Conservation (phyloP, 139 green algal species). For the Haematococcus lacustris region DNA sequence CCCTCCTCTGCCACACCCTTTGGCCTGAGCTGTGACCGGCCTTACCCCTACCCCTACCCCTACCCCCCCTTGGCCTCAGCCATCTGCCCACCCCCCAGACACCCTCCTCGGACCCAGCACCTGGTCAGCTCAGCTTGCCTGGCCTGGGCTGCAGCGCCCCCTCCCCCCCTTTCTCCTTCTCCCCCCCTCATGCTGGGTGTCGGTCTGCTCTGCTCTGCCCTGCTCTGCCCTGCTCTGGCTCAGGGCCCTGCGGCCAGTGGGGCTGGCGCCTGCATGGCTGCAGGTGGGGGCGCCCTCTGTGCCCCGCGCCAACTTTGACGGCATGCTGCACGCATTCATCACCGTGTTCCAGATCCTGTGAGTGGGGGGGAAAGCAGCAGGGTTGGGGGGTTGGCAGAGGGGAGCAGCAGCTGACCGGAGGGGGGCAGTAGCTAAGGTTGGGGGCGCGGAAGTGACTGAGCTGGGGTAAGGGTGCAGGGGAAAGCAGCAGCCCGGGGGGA, state of each 20-base stretch:
- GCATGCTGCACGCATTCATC: constrained; percentile 10
- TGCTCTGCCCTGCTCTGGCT: not conserved
- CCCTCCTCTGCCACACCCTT: not conserved
- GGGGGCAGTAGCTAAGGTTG: too few relatives aligned
- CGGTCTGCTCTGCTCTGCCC: not conserved
- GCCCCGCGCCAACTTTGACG: constrained; percentile 14
- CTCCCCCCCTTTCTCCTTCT: not conserved
- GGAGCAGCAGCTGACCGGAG: too few relatives aligned
- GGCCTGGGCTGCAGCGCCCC: not conserved
- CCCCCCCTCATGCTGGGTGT: not conserved
- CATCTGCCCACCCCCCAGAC: not conserved
- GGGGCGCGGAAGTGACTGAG: too few relatives aligned
- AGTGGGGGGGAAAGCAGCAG: too few relatives aligned
- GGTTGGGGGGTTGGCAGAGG: too few relatives aligned
- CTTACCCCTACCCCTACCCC: not conserved
- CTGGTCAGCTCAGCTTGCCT: not conserved
- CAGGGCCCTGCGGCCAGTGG: not conserved
- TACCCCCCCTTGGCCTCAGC: not conserved
- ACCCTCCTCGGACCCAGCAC: too few relatives aligned
- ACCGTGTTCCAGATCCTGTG: constrained; percentile 12
- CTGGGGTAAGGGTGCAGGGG: too few relatives aligned
- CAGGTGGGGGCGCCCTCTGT: constrained; percentile 12
- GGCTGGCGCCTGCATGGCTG: not conserved
- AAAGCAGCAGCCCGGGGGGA: too few relatives aligned
- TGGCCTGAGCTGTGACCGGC: not conserved